phyloP scores from a whole-genome alignment of 306 rosid species.

The Malus asiatica region DNA sequence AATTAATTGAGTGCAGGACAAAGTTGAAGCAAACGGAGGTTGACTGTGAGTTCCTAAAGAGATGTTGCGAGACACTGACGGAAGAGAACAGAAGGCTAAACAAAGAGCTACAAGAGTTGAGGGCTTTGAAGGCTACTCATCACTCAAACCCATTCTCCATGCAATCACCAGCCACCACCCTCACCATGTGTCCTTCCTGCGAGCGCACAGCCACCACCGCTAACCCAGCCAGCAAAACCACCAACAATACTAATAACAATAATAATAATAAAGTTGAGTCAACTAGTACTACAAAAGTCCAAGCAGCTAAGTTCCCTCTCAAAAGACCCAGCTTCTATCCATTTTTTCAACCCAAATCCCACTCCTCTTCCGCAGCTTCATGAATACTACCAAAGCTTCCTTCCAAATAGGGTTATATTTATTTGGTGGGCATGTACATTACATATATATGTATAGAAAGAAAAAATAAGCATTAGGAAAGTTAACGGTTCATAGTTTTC shows the following conservation, averaged over 20 bases:
- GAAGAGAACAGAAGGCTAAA: slow-evolving; percentile 67
- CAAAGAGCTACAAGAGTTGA: slow-evolving; percentile 69
- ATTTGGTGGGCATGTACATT: background rate
- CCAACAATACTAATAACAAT: background rate
- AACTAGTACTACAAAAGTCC: background rate
- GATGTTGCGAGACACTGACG: slow-evolving; percentile 63
- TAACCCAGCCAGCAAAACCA: slow-evolving; percentile 11
- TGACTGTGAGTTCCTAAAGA: slow-evolving; percentile 63
- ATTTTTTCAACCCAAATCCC: slow-evolving; percentile 33
- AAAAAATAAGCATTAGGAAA: background rate
- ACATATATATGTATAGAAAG: background rate
- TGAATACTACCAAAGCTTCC: slow-evolving; percentile 12
- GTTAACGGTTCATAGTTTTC: background rate
- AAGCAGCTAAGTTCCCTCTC: background rate
- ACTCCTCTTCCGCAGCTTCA: slow-evolving; percentile 33
- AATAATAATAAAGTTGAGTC: background rate
- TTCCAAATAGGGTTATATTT: background rate
- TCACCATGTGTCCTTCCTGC: slow-evolving; percentile 81
- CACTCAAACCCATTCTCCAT: slow-evolving; percentile 51
- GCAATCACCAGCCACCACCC: slow-evolving; percentile 79
- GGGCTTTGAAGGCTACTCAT: slow-evolving; percentile 47
- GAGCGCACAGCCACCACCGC: slow-evolving; percentile 55
- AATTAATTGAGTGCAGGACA: slow-evolving; percentile 11
- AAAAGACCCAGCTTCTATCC: slow-evolving; percentile 33
- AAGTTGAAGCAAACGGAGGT: slow-evolving; percentile 74